Percentiles rank a stretch among this genome's conserved stretches.
Evolutionary conservation across 352 stramenopile genomes (phyloP).

Genomic region (Pythium pyrilobum): DNA sequence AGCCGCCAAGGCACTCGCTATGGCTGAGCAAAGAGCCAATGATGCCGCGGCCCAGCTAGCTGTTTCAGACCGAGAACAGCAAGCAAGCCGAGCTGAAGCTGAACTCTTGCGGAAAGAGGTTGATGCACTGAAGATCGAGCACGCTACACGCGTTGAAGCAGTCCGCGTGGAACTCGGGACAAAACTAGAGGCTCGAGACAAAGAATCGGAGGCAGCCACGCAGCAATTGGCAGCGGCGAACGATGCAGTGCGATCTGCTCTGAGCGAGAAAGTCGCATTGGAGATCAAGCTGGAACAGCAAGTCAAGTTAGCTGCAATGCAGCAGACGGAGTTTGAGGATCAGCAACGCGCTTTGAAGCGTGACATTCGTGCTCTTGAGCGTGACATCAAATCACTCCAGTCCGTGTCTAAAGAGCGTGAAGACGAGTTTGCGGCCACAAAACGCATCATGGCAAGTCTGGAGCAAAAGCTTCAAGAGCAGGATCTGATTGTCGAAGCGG

Average conservation of each 20-base stretch:
- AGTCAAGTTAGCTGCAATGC: slow-evolving; percentile 1
- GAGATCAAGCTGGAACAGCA: slow-evolving; percentile 11
- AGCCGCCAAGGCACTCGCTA: slow-evolving; percentile 15
- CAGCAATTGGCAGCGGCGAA: neutral
- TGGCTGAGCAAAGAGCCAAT: slow-evolving; percentile 1
- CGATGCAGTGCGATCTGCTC: neutral
- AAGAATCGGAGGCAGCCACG: too few relatives aligned
- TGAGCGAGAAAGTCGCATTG: slow-evolving; percentile 2
- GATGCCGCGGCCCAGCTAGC: too few relatives aligned
- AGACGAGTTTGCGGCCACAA: slow-evolving; percentile 31
- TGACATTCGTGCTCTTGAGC: slow-evolving; percentile 50
- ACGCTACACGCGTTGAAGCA: neutral
- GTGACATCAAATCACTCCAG: slow-evolving; percentile 54
- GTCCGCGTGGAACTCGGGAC: too few relatives aligned
- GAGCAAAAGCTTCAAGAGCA: slow-evolving; percentile 36
- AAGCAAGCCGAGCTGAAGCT: neutral
- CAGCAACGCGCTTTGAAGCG: slow-evolving; percentile 45
- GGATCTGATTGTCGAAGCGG: slow-evolving; percentile 28
- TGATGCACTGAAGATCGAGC: neutral
- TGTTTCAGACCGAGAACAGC: too few relatives aligned
- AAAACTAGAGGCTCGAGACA: too few relatives aligned
- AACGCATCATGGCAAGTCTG: slow-evolving; percentile 25
- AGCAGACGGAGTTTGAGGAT: slow-evolving; percentile 46
- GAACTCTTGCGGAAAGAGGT: neutral
- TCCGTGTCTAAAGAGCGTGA: slow-evolving; percentile 44